A percentile compares a stretch with the other conserved stretches of the same genome.
phyloP scores from a whole-genome alignment of 1,139 yeast genomes.

The Geotrichum citri-aurantii region DNA sequence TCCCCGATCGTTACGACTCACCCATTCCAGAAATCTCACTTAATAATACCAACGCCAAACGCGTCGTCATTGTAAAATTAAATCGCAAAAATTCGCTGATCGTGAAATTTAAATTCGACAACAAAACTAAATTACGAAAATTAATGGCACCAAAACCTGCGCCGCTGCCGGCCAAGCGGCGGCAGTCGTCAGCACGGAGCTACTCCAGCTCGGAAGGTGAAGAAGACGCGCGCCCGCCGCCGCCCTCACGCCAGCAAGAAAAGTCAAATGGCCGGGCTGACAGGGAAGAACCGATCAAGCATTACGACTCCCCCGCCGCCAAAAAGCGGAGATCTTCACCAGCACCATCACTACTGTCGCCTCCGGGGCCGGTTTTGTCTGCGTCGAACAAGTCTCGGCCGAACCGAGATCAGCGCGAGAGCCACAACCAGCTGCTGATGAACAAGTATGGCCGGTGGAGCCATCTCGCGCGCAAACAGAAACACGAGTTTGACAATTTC shows the following conservation, averaged over 20 bases:
- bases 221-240: background rate
- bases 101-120: constrained; percentile 6
- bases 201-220: constrained; percentile 12
- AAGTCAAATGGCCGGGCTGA: background rate
- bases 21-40: background rate
- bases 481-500: constrained; percentile 35
- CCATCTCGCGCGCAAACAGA: constrained; percentile 32
- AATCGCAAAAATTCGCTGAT: constrained; percentile 2
- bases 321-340: constrained; percentile 1
- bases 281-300: background rate
- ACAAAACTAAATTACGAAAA: constrained; percentile 3
- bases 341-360: constrained; percentile 6
- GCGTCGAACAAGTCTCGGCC: constrained; percentile 3
- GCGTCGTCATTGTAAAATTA: background rate
- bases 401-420: constrained; percentile 27
- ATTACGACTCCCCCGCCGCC: background rate
- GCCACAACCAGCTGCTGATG: constrained; percentile 25
- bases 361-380: background rate
- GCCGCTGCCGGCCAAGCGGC: background rate
- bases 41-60: background rate
- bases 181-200: background rate
- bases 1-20: background rate
- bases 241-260: background rate
- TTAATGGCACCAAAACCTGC: background rate
- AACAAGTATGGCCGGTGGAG: constrained; percentile 31